A percentile compares a stretch with the other conserved stretches of the same genome.
phyloP scores from a whole-genome alignment of 805 yeast genomes.

The Saccharomycopsis schoenii region DNA sequence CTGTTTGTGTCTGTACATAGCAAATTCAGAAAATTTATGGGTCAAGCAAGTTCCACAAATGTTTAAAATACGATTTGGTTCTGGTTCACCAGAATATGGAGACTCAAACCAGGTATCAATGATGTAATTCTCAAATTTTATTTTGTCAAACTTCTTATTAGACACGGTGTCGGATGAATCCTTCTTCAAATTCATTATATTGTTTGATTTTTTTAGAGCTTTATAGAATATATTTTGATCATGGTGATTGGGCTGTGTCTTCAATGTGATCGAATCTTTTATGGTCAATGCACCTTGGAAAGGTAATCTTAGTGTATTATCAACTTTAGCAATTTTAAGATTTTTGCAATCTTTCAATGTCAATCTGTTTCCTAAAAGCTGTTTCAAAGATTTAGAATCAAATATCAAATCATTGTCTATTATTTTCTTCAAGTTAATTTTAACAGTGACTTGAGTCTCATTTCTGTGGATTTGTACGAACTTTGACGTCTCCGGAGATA shows the following conservation, averaged over 20 bases:
- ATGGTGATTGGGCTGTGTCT: constrained; percentile 47
- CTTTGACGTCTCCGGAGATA: neutral
- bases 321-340: neutral
- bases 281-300: constrained; percentile 55
- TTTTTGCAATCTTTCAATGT: neutral
- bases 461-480: neutral
- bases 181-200: constrained; percentile 27
- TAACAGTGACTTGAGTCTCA: constrained; percentile 1
- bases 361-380: neutral
- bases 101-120: constrained; percentile 89
- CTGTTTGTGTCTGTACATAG: constrained; percentile 56
- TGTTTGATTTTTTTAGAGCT: constrained; percentile 31
- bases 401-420: constrained; percentile 8
- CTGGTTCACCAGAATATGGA: constrained; percentile 85
- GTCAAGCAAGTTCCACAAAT: constrained; percentile 80
- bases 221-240: constrained; percentile 43
- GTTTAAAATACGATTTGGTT: constrained; percentile 49
- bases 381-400: neutral
- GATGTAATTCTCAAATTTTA: constrained; percentile 63
- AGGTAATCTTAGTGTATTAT: constrained; percentile 38
- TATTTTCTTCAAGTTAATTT: constrained; percentile 10
- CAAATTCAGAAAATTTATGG: constrained; percentile 62
- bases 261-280: constrained; percentile 47
- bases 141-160: constrained; percentile 35
- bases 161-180: neutral